phyloP scores from a whole-genome alignment of 2,329 filamentous ascomycete species.

The Claviceps arundinis region DNA sequence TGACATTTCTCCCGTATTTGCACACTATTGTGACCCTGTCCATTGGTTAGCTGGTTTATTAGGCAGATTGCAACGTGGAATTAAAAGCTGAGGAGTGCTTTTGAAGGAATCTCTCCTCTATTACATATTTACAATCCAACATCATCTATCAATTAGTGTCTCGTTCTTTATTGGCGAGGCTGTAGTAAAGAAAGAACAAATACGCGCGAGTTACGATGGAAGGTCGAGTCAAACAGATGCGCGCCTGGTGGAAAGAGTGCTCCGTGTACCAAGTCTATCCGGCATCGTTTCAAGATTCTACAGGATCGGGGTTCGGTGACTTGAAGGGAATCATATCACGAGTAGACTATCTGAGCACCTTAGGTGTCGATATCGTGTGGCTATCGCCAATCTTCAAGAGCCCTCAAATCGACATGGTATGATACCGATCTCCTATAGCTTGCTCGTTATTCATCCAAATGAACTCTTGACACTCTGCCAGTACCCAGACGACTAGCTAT shows the following conservation, averaged over 20 bases:
- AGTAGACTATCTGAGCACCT: slow-evolving; percentile 39
- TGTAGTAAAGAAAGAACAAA: background rate
- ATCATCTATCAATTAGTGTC: background rate
- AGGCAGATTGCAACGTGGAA: background rate
- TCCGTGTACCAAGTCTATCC: slow-evolving; percentile 50
- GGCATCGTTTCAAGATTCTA: slow-evolving; percentile 47
- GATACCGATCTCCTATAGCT: background rate
- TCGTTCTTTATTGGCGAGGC: background rate
- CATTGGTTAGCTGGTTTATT: too few species aligned
- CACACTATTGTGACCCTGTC: too few species aligned
- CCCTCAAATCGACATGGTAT: slow-evolving; percentile 51
- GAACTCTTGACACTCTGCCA: background rate
- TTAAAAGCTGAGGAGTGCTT: background rate
- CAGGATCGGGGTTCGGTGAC: slow-evolving; percentile 41
- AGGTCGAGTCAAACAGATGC: slow-evolving; percentile 11
- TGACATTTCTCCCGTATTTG: too few species aligned
- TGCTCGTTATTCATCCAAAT: too few species aligned
- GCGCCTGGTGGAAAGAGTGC: slow-evolving; percentile 46
- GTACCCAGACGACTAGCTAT: background rate
- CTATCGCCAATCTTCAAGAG: slow-evolving; percentile 32
- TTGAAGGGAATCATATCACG: slow-evolving; percentile 44
- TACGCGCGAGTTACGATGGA: slow-evolving; percentile 11
- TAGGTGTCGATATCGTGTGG: slow-evolving; percentile 48
- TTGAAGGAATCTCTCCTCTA: background rate
- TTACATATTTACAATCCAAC: too few species aligned